phyloP scores from a whole-genome alignment of 2,329 filamentous ascomycete species.

The Lasiodiplodia hormozganensis region DNA sequence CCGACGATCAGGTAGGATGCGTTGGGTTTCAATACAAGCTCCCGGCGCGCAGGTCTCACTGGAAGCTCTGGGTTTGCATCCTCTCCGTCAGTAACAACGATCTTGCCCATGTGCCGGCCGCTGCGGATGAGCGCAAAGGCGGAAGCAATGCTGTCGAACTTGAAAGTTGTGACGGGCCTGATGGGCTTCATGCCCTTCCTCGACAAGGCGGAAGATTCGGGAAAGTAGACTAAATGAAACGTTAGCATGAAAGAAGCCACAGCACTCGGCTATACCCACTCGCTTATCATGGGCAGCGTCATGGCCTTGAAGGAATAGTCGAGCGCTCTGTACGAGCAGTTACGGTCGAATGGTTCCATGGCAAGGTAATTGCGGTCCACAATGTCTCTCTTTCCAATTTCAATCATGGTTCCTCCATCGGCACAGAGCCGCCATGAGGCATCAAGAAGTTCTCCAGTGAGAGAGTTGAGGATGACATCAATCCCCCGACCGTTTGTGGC shows the following conservation, averaged over 20 bases:
- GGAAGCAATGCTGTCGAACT: slow-evolving; percentile 30
- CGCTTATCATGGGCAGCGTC: not conserved
- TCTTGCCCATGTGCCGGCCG: slow-evolving; percentile 32
- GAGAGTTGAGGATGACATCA: slow-evolving; percentile 40
- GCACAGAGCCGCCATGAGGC: slow-evolving; percentile 37
- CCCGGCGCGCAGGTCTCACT: slow-evolving; percentile 2
- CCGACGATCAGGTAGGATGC: slow-evolving; percentile 40
- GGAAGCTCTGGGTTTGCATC: slow-evolving; percentile 21
- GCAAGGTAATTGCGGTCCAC: slow-evolving; percentile 21
- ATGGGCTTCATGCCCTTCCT: slow-evolving; percentile 38
- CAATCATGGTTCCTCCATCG: slow-evolving; percentile 41
- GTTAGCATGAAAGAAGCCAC: not conserved
- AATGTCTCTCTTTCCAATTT: slow-evolving; percentile 39
- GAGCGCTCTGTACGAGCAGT: slow-evolving; percentile 11
- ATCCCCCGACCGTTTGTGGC: slow-evolving; percentile 39
- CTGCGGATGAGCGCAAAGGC: slow-evolving; percentile 34
- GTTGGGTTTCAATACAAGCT: slow-evolving; percentile 26
- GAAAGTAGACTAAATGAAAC: slow-evolving; percentile 8
- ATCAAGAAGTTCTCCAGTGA: slow-evolving; percentile 34
- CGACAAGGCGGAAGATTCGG: slow-evolving; percentile 6
- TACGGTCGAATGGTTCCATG: slow-evolving; percentile 36
- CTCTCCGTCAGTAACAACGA: slow-evolving; percentile 33
- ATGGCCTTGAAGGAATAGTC: slow-evolving; percentile 24
- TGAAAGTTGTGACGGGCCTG: slow-evolving; percentile 31
- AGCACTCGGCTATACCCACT: too few relatives aligned